phyloP scores from a whole-genome alignment of 2,329 filamentous ascomycete species.

The Pseudodiploospora longispora region DNA sequence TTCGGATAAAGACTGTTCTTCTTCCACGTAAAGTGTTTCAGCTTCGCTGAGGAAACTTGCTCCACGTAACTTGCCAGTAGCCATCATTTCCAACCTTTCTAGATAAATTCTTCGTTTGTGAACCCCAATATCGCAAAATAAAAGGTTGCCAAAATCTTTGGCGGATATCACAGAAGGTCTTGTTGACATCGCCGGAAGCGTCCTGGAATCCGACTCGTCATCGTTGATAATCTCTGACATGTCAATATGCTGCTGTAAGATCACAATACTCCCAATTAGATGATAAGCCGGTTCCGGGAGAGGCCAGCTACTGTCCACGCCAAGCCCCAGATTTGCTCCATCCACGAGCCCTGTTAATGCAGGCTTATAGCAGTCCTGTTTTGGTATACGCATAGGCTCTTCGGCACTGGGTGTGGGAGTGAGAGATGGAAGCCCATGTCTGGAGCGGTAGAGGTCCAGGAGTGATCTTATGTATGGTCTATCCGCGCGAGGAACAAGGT shows the following conservation, averaged over 20 bases:
- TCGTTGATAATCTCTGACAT: background rate
- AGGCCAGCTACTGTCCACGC: background rate
- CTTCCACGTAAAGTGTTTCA: too few species aligned
- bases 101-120: slow-evolving; percentile 15
- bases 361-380: too few species aligned
- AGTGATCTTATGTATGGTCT: slow-evolving; percentile 12
- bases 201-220: background rate
- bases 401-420: background rate
- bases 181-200: background rate
- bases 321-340: too few species aligned
- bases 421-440: slow-evolving; percentile 8
- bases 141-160: slow-evolving; percentile 5
- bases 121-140: slow-evolving; percentile 15
- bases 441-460: slow-evolving; percentile 13
- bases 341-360: too few species aligned
- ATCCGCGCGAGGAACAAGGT: slow-evolving; percentile 15
- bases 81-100: slow-evolving; percentile 5
- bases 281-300: background rate
- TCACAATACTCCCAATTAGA: background rate
- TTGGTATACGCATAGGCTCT: too few species aligned
- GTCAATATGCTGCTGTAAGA: background rate
- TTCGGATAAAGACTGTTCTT: too few species aligned
- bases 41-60: too few species aligned
- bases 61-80: background rate
- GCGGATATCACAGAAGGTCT: background rate